A percentile compares a stretch with the other conserved stretches of the same genome.
These are phyloP conservation scores for Arthrobotrys megalospora DNA, from an alignment of 2,329 filamentous ascomycete species.

Conservation along the genomic window DNA sequence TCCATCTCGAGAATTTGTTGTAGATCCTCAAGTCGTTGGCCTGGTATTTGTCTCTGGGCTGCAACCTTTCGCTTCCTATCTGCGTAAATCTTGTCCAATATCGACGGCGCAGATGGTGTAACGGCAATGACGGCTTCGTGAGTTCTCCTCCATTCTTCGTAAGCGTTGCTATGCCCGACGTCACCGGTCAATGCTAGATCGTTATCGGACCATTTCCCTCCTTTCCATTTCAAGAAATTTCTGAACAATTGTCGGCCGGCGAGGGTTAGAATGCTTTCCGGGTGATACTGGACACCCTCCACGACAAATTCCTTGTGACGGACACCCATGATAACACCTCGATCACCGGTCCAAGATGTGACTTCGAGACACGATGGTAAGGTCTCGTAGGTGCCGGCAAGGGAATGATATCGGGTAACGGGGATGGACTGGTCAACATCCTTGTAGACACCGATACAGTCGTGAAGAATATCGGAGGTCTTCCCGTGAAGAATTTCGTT, in stretches of 20 bases:
- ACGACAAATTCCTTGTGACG: conserved; percentile 90
- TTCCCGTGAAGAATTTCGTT: conserved; percentile 98
- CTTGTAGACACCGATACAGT: conserved; percentile 90
- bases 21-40: conserved; percentile 84
- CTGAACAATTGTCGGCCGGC: conserved; percentile 89
- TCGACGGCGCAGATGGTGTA: conserved; percentile 71
- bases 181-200: conserved; percentile 70
- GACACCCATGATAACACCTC: conserved; percentile 95
- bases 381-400: conserved; percentile 90
- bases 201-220: conserved; percentile 92
- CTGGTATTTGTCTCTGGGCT: conserved; percentile 86
- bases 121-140: conserved; percentile 60
- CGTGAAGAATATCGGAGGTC: conserved; percentile 90
- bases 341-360: conserved; percentile 87
- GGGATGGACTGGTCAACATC: conserved; percentile 84
- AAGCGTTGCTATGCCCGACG: conserved; percentile 62
- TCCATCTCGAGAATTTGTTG: conserved; percentile 89
- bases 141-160: conserved; percentile 59
- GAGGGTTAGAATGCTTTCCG: conserved; percentile 94
- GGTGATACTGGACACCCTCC: conserved; percentile 98
- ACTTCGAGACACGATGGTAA: conserved; percentile 89
- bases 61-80: conserved; percentile 82
- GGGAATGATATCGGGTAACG: conserved; percentile 95
- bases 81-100: conserved; percentile 90
- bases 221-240: conserved; percentile 90